Conservation (phyloP, 306 rosid genomes). For the Sindora glabra region DNA sequence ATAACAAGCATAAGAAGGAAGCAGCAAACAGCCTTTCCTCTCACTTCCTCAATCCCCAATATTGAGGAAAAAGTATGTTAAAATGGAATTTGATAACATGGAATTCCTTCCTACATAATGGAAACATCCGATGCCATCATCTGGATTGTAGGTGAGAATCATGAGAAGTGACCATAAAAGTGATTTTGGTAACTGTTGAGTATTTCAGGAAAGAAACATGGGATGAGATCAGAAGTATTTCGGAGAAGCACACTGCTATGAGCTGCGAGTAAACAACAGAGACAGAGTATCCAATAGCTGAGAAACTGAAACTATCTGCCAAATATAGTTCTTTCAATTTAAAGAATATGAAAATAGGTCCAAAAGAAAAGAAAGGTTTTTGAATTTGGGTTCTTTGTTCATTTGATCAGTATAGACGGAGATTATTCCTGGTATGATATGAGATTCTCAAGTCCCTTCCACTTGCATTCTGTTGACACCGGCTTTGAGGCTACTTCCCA, state of each 20-base stretch:
- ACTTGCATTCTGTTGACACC: no score
- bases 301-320: slow-evolving; percentile 9
- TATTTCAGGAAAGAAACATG: slow-evolving; percentile 3
- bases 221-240: no score
- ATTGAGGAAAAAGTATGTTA: no score
- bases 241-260: slow-evolving; percentile 13
- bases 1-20: slow-evolving; percentile 3
- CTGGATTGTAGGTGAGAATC: slow-evolving; percentile 58
- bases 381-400: slow-evolving; percentile 6
- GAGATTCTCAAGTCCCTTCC: no score
- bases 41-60: no score
- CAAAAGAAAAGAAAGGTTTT: background rate
- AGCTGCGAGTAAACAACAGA: slow-evolving; percentile 1
- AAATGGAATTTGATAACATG: no score
- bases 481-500: no score
- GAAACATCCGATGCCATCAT: no score
- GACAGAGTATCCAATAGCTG: slow-evolving; percentile 11
- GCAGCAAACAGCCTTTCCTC: no score
- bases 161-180: slow-evolving; percentile 28
- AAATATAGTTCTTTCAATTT: background rate
- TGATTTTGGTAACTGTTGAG: background rate
- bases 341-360: slow-evolving; percentile 4
- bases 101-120: no score
- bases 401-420: slow-evolving; percentile 23
- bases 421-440: no score